Conservation (phyloP, 345 rosid genomes). For the Melastoma malabathricum region DNA sequence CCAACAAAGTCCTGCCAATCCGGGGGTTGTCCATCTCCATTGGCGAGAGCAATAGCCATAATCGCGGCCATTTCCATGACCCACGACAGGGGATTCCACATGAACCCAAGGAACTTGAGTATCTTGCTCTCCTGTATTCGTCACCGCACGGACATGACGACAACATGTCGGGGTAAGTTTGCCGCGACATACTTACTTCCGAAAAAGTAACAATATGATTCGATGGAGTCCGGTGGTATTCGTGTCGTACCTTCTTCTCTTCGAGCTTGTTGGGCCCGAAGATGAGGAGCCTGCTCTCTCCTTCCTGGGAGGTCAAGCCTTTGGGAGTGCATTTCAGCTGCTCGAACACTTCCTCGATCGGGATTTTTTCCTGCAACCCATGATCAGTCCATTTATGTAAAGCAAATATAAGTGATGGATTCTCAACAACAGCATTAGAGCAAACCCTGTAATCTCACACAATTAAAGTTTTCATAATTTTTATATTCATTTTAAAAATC, state of each 20-base stretch:
- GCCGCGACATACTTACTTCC: not conserved
- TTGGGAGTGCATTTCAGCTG: slow-evolving; percentile 32
- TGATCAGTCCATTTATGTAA: not conserved
- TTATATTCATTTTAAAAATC: too few relatives aligned
- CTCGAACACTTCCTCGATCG: slow-evolving; percentile 41
- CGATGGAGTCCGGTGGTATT: too few relatives aligned
- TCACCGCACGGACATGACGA: not conserved
- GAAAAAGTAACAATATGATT: not conserved
- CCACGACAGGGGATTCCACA: slow-evolving; percentile 38
- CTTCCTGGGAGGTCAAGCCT: slow-evolving; percentile 26
- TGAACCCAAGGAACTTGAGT: slow-evolving; percentile 29
- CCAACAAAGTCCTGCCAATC: slow-evolving; percentile 34
- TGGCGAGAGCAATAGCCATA: slow-evolving; percentile 30
- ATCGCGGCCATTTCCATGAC: slow-evolving; percentile 33
- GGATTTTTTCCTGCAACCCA: slow-evolving; percentile 26
- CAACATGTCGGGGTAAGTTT: too few relatives aligned
- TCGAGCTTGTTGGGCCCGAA: slow-evolving; percentile 43
- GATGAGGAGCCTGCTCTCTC: slow-evolving; percentile 24
- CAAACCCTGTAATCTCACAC: too few relatives aligned
- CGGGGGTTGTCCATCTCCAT: slow-evolving; percentile 20
- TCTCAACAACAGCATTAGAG: too few relatives aligned
- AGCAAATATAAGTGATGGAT: too few relatives aligned
- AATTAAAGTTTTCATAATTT: too few relatives aligned
- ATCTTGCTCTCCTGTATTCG: slow-evolving; percentile 24
- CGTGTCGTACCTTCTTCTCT: slow-evolving; percentile 30